A percentile compares a stretch with the other conserved stretches of the same genome.
phyloP scores from a whole-genome alignment of 2,329 filamentous ascomycete species.

The Trichoderma atrobrunneum region DNA sequence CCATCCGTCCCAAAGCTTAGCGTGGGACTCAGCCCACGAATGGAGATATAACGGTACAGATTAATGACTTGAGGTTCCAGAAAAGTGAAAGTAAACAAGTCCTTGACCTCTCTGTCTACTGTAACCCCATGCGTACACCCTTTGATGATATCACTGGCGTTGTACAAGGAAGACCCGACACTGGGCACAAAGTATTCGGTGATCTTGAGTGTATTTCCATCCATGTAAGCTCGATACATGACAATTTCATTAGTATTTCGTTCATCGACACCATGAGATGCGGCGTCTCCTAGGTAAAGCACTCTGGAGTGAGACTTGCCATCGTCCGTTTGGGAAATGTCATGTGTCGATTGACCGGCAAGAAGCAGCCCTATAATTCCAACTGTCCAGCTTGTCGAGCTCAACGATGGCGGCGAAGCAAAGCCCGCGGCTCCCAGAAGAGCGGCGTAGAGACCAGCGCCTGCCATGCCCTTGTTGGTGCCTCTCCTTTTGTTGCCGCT shows the following conservation, averaged over 20 bases:
- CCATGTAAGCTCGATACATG: background rate
- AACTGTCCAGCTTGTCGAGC: background rate
- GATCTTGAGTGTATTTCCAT: background rate
- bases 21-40: too few relatives aligned
- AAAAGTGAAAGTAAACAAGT: too few relatives aligned
- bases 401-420: too few relatives aligned
- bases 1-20: too few relatives aligned
- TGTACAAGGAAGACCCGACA: background rate
- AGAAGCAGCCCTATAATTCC: background rate
- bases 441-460: too few relatives aligned
- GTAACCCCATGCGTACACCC: background rate
- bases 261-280: background rate
- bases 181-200: background rate
- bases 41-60: too few relatives aligned
- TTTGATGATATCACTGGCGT: background rate
- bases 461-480: too few relatives aligned
- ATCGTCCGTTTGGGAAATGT: background rate
- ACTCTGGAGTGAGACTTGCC: background rate
- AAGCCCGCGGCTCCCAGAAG: too few relatives aligned
- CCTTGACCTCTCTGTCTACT: background rate
- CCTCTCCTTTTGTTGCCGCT: too few relatives aligned
- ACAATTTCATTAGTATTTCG: background rate
- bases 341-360: background rate
- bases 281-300: background rate
- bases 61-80: too few relatives aligned